Conservation (phyloP, 148 eudicot genomes). For the Polygonum maritimum region DNA sequence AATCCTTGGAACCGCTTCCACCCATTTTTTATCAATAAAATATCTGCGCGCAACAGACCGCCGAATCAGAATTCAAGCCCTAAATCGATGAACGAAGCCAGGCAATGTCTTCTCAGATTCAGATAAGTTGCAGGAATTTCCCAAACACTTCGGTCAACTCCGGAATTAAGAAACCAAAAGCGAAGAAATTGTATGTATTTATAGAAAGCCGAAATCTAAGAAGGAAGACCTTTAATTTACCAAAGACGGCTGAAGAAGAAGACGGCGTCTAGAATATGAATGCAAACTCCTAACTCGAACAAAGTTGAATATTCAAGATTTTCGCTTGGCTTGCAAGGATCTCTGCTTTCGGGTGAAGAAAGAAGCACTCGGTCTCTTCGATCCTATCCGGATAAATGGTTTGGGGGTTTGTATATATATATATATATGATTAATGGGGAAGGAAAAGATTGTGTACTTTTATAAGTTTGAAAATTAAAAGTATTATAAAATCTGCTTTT, state of each 20-base stretch:
- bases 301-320: background rate
- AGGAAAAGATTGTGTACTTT: background rate
- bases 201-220: background rate
- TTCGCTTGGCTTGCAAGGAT: background rate
- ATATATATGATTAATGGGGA: background rate
- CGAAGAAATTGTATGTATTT: background rate
- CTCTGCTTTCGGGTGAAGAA: background rate
- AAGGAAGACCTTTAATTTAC: background rate
- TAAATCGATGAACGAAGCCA: background rate
- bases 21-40: constrained; percentile 13
- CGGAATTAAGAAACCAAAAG: background rate
- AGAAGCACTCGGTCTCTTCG: no score
- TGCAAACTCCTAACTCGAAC: background rate
- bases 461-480: background rate
- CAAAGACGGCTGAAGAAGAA: constrained; percentile 7
- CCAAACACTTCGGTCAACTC: background rate
- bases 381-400: background rate
- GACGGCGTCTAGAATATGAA: background rate
- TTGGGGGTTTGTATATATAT: background rate
- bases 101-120: background rate
- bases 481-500: background rate
- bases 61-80: background rate
- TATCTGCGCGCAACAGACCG: background rate
- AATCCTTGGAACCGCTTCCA: constrained; percentile 9
- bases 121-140: background rate